Base-by-base conservation (phyloP, 2,329 filamentous ascomycete genomes). In the Coniochaeta sp. region DNA sequence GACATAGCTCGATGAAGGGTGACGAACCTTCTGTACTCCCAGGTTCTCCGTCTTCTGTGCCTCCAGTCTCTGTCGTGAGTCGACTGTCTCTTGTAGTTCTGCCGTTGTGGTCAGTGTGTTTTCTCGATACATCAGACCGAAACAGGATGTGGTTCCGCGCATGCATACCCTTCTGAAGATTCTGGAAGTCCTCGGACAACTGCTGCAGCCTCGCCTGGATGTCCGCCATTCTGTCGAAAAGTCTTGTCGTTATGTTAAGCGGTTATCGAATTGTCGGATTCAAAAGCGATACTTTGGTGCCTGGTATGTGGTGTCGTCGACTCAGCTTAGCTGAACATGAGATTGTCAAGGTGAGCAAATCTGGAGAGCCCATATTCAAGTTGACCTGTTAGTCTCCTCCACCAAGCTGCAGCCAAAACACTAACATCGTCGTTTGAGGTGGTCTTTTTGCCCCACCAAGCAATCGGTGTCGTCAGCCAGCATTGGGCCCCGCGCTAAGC, bases 31-130 rank as follows among this genome's bases (percentile, higher is more conserved):
- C 67, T 95, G 84, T 9, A 99, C 94, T 14, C 87, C 85, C 48
- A 85, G 73, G 66, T 97, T 99, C 69, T 99, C 94, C 65, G 96
- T 89, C 67, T 88, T 88, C 69, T 99, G 94, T 6, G 91, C 88
- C 67, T 96, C 91, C 6, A 99, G 83, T 71, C 88, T 95, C 72
- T 99, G 91, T 56, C 91, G 83, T 9, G 90, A 87, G 42, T 84
- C 78, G 26, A 97, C 82, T 16, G 82, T 75, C 40, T 76, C 80
- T 67, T 91, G 87, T 51, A 97, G 79, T 60, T 97, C 94, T 96
- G 60, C 13, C 26, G 14, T 16, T 5, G 30, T 1, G 30, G 24
- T 48, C 16, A 24, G 16, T 10, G 3, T n/a, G n/a, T n/a, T n/a
- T n/a, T n/a, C n/a, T n/a, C n/a, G n/a, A n/a, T n/a, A n/a, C n/a